Percentiles rank a stretch among this genome's conserved stretches.
These are phyloP conservation scores for Colletotrichum caudatum DNA, from an alignment of 2,329 filamentous ascomycete genomes.

Conservation along the genomic window DNA sequence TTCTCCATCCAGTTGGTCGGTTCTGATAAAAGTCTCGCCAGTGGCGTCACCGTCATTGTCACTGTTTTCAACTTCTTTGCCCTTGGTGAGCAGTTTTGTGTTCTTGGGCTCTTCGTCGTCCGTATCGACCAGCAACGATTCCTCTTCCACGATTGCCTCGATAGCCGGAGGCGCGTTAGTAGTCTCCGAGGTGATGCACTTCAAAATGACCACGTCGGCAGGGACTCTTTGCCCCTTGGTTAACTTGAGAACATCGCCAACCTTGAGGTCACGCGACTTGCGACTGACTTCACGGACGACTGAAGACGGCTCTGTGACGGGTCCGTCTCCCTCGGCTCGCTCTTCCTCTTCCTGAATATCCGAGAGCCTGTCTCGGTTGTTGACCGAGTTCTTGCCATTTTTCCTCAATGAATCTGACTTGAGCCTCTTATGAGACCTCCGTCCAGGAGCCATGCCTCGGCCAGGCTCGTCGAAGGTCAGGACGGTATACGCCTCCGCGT, in stretches of 20 bases:
- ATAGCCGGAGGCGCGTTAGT: conserved; percentile 46
- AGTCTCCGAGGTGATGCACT: conserved; percentile 76
- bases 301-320: conserved; percentile 57
- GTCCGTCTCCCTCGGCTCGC: conserved; percentile 58
- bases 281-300: conserved; percentile 76
- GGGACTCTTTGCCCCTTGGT: conserved; percentile 93
- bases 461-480: conserved; percentile 75
- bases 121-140: conserved; percentile 57
- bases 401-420: conserved; percentile 59
- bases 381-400: conserved; percentile 53
- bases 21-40: conserved; percentile 96
- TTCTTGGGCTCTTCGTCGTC: conserved; percentile 49
- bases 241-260: conserved; percentile 95
- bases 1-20: conserved; percentile 96
- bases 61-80: conserved; percentile 49
- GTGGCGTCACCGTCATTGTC: conserved; percentile 58
- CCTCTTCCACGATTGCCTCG: conserved; percentile 47
- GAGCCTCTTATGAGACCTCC: conserved; percentile 56
- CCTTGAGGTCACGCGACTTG: conserved; percentile 88
- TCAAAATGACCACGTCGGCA: conserved; percentile 92
- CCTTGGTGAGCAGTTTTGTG: conserved; percentile 48
- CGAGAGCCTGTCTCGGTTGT: conserved; percentile 62
- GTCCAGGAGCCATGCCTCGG: conserved; percentile 47
- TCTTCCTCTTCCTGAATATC: conserved; percentile 80
- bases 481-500: conserved; percentile 88